Evolutionary conservation across 116 monocot genomes (phyloP).

Genomic region (Iris pallida): DNA sequence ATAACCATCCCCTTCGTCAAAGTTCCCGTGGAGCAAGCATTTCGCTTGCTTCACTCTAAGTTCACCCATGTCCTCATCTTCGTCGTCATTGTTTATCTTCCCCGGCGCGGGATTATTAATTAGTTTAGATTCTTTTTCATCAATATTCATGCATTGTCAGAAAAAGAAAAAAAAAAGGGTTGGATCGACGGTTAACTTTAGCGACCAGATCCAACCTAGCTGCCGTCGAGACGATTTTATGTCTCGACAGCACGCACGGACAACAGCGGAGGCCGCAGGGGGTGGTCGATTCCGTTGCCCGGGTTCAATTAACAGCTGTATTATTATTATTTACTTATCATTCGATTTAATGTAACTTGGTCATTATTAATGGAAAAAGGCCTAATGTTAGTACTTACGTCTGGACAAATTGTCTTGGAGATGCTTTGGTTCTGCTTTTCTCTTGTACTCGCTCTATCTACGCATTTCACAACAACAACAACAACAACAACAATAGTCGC

Average conservation of each 20-base stretch:
- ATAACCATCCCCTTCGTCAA: conserved; percentile 1
- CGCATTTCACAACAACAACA: no score
- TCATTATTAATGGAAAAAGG: not conserved
- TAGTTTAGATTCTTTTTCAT: not conserved
- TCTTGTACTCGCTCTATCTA: not conserved
- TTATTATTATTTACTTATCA: conserved; percentile 1
- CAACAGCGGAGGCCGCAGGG: conserved; percentile 4
- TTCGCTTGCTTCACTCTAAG: conserved; percentile 18
- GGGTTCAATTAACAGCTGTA: not conserved
- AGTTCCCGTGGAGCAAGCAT: conserved; percentile 4
- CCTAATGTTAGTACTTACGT: not conserved
- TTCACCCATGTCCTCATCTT: not conserved
- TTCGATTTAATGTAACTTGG: not conserved
- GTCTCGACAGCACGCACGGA: conserved; percentile 11
- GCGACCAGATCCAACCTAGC: not conserved
- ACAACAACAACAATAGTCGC: no score
- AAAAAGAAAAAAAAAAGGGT: no score
- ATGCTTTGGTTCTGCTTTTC: not conserved
- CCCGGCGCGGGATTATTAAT: no score
- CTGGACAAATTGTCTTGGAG: not conserved
- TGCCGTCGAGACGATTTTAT: conserved; percentile 21
- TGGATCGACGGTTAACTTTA: no score
- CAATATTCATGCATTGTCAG: no score
- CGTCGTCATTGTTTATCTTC: no score
- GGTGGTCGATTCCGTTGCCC: not conserved